phyloP scores from a whole-genome alignment of 177 flowering plant genomes.

The Vitis hybrid region DNA sequence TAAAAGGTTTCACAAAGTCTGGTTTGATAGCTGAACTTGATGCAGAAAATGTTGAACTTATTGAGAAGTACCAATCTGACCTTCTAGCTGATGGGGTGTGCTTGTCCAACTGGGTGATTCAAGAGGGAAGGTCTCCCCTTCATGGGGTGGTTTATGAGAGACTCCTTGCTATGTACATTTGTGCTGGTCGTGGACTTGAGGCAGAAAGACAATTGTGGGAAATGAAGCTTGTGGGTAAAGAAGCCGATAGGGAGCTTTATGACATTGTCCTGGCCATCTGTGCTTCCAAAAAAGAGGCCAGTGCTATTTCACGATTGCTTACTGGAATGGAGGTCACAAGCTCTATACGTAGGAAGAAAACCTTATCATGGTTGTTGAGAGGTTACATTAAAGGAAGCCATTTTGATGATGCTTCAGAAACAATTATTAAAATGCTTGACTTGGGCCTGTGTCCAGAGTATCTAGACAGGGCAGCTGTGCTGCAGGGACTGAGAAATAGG shows the following conservation, averaged over 20 bases:
- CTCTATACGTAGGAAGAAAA: constrained; percentile 53
- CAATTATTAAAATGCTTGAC: constrained; percentile 70
- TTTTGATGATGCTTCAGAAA: constrained; percentile 71
- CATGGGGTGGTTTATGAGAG: constrained; percentile 71
- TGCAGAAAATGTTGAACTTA: constrained; percentile 39
- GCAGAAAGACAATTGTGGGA: constrained; percentile 93
- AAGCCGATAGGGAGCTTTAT: constrained; percentile 67
- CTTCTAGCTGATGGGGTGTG: constrained; percentile 60
- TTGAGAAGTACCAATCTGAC: constrained; percentile 73
- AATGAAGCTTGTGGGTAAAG: constrained; percentile 80
- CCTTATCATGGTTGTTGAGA: constrained; percentile 81
- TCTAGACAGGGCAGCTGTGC: constrained; percentile 77
- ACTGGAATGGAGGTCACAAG: constrained; percentile 50
- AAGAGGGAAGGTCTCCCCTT: constrained; percentile 56
- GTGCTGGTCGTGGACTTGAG: constrained; percentile 83
- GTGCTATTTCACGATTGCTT: constrained; percentile 61
- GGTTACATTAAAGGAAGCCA: constrained; percentile 91
- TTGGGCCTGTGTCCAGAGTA: constrained; percentile 70
- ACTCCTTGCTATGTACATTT: constrained; percentile 88
- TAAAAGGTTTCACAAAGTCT: constrained; percentile 55
- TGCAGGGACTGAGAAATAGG: constrained; percentile 71
- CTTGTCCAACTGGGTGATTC: constrained; percentile 67
- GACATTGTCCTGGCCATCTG: constrained; percentile 92
- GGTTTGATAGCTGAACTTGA: constrained; percentile 68
- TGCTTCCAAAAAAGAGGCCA: constrained; percentile 72